Evolutionary conservation across 2,329 filamentous ascomycete species (phyloP).

Genomic region (Aspergillus sp.): DNA sequence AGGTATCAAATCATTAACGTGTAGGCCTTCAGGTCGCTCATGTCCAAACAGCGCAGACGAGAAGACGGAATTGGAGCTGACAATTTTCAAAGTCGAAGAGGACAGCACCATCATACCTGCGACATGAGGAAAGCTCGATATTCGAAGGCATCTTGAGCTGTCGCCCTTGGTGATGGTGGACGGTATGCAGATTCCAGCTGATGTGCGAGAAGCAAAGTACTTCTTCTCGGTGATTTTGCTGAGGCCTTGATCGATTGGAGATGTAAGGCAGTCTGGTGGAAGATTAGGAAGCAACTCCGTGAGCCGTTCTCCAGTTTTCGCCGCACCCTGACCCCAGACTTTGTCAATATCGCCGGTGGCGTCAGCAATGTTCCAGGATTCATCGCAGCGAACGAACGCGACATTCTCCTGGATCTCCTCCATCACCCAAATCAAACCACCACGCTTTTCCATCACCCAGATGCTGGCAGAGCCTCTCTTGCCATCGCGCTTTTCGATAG

Average conservation of each 20-base stretch:
- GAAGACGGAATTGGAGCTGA: conserved; percentile 93
- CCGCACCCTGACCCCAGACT: conserved; percentile 77
- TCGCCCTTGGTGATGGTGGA: conserved; percentile 75
- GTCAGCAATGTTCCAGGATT: conserved; percentile 71
- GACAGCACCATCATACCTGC: conserved; percentile 92
- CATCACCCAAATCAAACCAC: conserved; percentile 93
- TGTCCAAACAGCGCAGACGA: conserved; percentile 90
- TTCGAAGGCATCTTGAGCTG: conserved; percentile 69
- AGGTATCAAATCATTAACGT: conserved; percentile 79
- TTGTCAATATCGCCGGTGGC: conserved; percentile 74
- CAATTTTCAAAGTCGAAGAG: conserved; percentile 74
- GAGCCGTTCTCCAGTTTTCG: conserved; percentile 70
- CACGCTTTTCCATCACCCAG: conserved; percentile 97
- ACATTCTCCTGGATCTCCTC: conserved; percentile 97
- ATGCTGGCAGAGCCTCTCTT: conserved; percentile 88
- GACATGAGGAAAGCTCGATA: conserved; percentile 96
- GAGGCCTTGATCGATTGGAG: conserved; percentile 73
- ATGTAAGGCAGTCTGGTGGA: conserved; percentile 68
- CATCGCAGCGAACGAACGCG: conserved; percentile 73
- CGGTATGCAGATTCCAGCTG: conserved; percentile 77
- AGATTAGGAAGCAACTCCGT: conserved; percentile 78
- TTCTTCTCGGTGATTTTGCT: conserved; percentile 69
- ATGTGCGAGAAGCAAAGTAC: conserved; percentile 83
- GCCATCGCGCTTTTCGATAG: conserved; percentile 94
- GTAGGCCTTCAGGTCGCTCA: conserved; percentile 75